Evolutionary conservation across 192 early-diverging fungal species (phyloP).

Genomic region (Haplosporangium gracile): DNA sequence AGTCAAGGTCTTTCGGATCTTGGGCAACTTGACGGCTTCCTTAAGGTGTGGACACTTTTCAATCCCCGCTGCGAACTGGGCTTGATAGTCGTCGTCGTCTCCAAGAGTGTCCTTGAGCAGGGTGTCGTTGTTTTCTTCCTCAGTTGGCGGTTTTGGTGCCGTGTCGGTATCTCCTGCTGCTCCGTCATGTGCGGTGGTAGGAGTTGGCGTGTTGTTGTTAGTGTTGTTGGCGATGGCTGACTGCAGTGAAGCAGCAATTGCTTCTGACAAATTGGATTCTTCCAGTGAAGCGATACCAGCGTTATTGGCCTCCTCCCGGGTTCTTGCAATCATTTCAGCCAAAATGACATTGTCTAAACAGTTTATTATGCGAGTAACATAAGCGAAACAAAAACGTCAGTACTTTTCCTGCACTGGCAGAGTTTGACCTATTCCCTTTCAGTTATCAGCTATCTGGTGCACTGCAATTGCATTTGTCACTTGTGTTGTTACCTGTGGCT

Average conservation of each 20-base stretch:
- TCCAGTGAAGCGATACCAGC: slow-evolving; percentile 20
- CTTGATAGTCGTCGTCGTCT: slow-evolving; percentile 11
- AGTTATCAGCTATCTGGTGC: background rate
- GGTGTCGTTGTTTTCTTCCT: background rate
- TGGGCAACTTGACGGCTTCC: slow-evolving; percentile 24
- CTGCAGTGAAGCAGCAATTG: slow-evolving; percentile 27
- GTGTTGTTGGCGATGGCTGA: background rate
- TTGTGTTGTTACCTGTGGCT: background rate
- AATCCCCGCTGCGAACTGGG: slow-evolving; percentile 13
- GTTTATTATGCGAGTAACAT: background rate
- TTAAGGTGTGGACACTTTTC: slow-evolving; percentile 42
- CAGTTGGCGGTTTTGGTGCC: background rate
- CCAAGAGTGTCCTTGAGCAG: background rate
- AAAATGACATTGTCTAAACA: slow-evolving; percentile 27
- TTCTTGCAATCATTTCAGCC: slow-evolving; percentile 8
- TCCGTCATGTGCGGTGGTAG: background rate
- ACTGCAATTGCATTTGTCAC: background rate
- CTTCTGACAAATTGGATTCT: slow-evolving; percentile 22
- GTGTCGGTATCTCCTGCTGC: background rate
- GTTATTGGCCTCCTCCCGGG: slow-evolving; percentile 5
- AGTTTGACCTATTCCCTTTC: background rate
- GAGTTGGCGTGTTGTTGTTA: background rate
- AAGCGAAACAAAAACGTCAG: background rate
- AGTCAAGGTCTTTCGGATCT: slow-evolving; percentile 8
- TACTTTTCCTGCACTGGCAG: background rate